phyloP scores from a whole-genome alignment of 208 protist genomes.

The Trypanosoma lewisi region DNA sequence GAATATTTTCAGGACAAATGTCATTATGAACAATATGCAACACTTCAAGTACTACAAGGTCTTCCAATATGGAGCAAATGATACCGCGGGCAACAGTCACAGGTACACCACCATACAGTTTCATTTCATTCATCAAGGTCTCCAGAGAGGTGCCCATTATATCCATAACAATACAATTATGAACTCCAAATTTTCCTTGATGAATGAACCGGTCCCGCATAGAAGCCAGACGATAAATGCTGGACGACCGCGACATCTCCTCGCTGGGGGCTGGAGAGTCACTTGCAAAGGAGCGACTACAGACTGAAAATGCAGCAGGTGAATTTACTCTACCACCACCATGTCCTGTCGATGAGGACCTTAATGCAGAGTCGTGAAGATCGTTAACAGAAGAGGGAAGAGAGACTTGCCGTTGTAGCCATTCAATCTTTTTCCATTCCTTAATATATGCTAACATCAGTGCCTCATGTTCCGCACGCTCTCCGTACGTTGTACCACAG shows the following conservation, averaged over 20 bases:
- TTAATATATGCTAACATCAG: slow-evolving; percentile 50
- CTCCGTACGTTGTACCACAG: slow-evolving; percentile 39
- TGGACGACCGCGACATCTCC: slow-evolving; percentile 4
- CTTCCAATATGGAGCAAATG: slow-evolving; percentile 37
- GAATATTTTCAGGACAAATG: slow-evolving; percentile 93
- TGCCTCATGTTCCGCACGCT: slow-evolving; percentile 46
- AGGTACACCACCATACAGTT: slow-evolving; percentile 91
- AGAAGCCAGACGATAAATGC: slow-evolving; percentile 22
- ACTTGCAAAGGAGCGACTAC: background rate
- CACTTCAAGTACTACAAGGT: slow-evolving; percentile 85
- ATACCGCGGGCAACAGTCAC: slow-evolving; percentile 74
- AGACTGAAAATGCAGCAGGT: background rate
- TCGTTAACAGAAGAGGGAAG: background rate
- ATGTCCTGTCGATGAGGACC: background rate
- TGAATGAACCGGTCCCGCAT: slow-evolving; percentile 56
- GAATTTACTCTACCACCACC: background rate
- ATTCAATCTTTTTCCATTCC: slow-evolving; percentile 35
- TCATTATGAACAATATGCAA: slow-evolving; percentile 94
- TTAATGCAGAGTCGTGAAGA: background rate
- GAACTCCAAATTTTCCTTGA: slow-evolving; percentile 48
- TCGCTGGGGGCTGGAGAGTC: background rate
- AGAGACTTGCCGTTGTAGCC: slow-evolving; percentile 24
- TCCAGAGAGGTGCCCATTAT: slow-evolving; percentile 92
- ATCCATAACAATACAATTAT: slow-evolving; percentile 95
- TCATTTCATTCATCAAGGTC: slow-evolving; percentile 82